phyloP scores from a whole-genome alignment of 371 early-diverging fungal species.

The Mortierella sp. region DNA sequence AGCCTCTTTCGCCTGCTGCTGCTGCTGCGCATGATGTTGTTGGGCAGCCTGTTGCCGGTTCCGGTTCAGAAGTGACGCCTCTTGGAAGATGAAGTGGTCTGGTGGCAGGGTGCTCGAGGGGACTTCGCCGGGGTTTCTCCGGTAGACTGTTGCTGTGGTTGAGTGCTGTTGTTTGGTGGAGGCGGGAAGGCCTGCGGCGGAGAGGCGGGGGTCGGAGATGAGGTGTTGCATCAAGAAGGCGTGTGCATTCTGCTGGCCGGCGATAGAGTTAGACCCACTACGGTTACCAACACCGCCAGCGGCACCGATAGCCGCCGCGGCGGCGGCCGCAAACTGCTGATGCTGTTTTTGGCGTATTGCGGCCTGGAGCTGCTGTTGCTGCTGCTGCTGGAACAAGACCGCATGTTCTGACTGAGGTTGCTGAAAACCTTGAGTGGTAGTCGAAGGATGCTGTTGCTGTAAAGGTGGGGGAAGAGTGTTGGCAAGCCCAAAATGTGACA shows the following conservation, averaged over 20 bases:
- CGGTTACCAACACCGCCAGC: not conserved
- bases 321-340: not conserved
- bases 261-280: not conserved
- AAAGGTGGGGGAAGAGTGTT: not conserved
- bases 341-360: not conserved
- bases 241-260: not conserved
- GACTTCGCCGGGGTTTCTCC: slow-evolving; percentile 44
- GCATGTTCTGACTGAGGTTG: not conserved
- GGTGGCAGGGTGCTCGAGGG: slow-evolving; percentile 48
- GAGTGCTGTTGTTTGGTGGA: not conserved
- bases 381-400: not conserved
- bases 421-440: not conserved
- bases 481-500: not conserved
- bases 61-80: slow-evolving; percentile 22
- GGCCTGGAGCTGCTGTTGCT: not conserved
- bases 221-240: not conserved
- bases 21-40: not conserved
- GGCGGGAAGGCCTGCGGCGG: not conserved
- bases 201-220: not conserved
- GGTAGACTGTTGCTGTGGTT: slow-evolving; percentile 4
- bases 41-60: not conserved
- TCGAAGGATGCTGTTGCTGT: not conserved
- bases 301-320: not conserved
- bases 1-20: not conserved
- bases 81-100: slow-evolving; percentile 46